Evolutionary conservation across 2,329 filamentous ascomycete species (phyloP).

Genomic region (Claviceps paspali): DNA sequence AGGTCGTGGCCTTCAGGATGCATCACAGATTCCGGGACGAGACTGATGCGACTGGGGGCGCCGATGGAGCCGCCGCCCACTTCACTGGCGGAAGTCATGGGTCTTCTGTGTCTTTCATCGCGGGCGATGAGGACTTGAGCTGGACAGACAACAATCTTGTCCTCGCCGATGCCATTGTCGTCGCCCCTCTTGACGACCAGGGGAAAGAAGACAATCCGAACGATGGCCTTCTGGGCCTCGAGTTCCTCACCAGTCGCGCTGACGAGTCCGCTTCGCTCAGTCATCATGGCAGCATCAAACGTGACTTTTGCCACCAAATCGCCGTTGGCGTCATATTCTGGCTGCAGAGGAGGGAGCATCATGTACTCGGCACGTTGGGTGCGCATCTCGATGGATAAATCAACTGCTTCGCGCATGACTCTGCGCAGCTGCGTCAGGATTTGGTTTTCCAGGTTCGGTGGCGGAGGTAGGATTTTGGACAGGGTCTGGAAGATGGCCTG

Average conservation of each 20-base stretch:
- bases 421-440: slow-evolving; percentile 74
- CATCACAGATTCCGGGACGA: slow-evolving; percentile 19
- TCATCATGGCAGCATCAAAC: slow-evolving; percentile 92
- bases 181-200: slow-evolving; percentile 93
- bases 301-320: slow-evolving; percentile 75
- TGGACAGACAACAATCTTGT: slow-evolving; percentile 89
- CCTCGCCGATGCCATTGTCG: slow-evolving; percentile 72
- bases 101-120: slow-evolving; percentile 25
- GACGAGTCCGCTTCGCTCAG: slow-evolving; percentile 61
- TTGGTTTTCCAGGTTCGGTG: slow-evolving; percentile 62
- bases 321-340: slow-evolving; percentile 86
- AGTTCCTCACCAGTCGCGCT: slow-evolving; percentile 57
- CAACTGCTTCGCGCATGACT: slow-evolving; percentile 77
- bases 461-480: slow-evolving; percentile 72
- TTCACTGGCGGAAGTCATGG: slow-evolving; percentile 34
- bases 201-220: slow-evolving; percentile 89
- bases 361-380: slow-evolving; percentile 94
- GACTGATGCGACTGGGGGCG: slow-evolving; percentile 23
- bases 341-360: slow-evolving; percentile 90
- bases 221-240: slow-evolving; percentile 58
- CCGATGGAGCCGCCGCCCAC: slow-evolving; percentile 29
- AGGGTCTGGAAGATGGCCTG: slow-evolving; percentile 71
- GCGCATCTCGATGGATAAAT: slow-evolving; percentile 91
- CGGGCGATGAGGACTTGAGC: slow-evolving; percentile 77
- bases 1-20: slow-evolving; percentile 19